Evolutionary conservation across 1,284 basidiomycete genomes (phyloP).

Genomic region (Apiotrichum mycotoxinovorans): DNA sequence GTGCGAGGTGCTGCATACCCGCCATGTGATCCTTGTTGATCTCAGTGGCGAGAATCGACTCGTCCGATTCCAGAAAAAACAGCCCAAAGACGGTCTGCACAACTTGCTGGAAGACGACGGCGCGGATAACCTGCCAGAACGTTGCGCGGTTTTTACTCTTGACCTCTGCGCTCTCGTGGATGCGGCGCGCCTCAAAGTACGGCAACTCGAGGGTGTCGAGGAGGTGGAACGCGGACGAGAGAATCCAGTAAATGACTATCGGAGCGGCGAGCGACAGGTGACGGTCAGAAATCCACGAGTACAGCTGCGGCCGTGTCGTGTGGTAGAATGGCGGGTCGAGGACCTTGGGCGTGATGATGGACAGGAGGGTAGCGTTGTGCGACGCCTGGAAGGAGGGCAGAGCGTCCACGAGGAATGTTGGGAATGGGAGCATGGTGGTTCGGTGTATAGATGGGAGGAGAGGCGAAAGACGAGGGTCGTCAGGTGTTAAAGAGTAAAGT

Average conservation of each 20-base stretch:
- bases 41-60: constrained; percentile 36
- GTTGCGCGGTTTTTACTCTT: constrained; percentile 72
- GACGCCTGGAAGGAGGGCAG: constrained; percentile 19
- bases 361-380: constrained; percentile 40
- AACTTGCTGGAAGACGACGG: constrained; percentile 78
- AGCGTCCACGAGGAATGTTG: constrained; percentile 10
- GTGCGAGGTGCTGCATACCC: constrained; percentile 52
- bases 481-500: not conserved
- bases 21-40: constrained; percentile 57
- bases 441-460: not conserved
- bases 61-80: constrained; percentile 63
- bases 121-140: constrained; percentile 65
- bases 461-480: not conserved
- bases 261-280: constrained; percentile 70
- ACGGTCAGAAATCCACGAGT: constrained; percentile 68
- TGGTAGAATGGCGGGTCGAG: constrained; percentile 57
- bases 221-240: constrained; percentile 73
- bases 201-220: constrained; percentile 72
- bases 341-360: constrained; percentile 35
- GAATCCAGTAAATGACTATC: constrained; percentile 79
- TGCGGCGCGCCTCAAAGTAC: constrained; percentile 77
- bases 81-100: constrained; percentile 77
- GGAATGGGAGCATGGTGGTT: constrained; percentile 13
- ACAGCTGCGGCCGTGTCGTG: constrained; percentile 56
- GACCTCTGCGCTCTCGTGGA: constrained; percentile 84